These are phyloP conservation scores for Cryptococcus maquisensis DNA, from an alignment of 1,284 basidiomycete species.

Conservation along the genomic window DNA sequence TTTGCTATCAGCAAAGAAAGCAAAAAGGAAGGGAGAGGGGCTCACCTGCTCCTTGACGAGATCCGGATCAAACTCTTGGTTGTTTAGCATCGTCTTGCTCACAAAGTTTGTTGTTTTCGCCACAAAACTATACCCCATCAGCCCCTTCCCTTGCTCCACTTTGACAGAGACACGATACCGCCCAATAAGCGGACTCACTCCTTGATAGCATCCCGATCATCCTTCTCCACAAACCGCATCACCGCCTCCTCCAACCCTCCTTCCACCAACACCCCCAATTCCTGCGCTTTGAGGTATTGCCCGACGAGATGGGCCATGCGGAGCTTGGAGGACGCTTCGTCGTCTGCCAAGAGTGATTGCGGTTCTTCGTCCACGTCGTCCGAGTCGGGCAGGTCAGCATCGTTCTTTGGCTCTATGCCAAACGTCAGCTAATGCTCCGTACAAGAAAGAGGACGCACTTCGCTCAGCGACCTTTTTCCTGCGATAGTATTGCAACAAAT, in stretches of 20 bases:
- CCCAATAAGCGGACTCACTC: conserved; percentile 55
- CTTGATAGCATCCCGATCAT: conserved; percentile 84
- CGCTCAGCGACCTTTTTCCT: conserved; percentile 60
- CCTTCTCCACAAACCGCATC: conserved; percentile 90
- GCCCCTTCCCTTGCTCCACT: conserved; percentile 1
- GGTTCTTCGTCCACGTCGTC: conserved; percentile 64
- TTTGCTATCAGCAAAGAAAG: background rate
- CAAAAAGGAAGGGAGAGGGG: background rate
- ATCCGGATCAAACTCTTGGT: conserved; percentile 59
- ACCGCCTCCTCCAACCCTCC: conserved; percentile 85
- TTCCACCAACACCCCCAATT: conserved; percentile 79
- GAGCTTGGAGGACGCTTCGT: conserved; percentile 45
- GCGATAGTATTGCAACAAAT: conserved; percentile 84
- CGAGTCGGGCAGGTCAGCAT: conserved; percentile 50
- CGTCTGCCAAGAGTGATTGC: conserved; percentile 48
- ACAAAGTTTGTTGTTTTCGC: conserved; percentile 59
- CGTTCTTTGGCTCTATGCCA: conserved; percentile 36
- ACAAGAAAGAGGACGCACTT: conserved; percentile 24
- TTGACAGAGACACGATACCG: background rate
- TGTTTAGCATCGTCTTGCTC: conserved; percentile 50
- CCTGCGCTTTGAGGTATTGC: conserved; percentile 83
- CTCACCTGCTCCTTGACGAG: conserved; percentile 65
- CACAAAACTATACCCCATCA: conserved; percentile 59
- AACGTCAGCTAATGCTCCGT: background rate
- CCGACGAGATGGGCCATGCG: conserved; percentile 62